These are phyloP conservation scores for Rhodocollybia butyracea DNA, from an alignment of 768 basidiomycete species.

Conservation along the genomic window DNA sequence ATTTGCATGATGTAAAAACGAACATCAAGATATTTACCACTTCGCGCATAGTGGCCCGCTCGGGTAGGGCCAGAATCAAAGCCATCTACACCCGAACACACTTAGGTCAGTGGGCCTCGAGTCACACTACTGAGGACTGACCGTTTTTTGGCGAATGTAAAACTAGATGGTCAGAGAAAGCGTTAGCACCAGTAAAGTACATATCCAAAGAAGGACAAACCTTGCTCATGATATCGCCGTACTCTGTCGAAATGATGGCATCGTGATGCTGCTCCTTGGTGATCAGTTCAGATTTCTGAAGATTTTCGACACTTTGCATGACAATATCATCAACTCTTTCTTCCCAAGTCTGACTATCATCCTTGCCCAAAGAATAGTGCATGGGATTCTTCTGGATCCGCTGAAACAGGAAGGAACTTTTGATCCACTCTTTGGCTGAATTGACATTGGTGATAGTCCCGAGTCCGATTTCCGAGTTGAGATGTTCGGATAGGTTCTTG, in stretches of 20 bases:
- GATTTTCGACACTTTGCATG: constrained; percentile 53
- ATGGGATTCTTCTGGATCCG: constrained; percentile 81
- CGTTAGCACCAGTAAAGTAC: neutral
- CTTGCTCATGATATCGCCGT: constrained; percentile 87
- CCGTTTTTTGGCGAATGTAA: constrained; percentile 71
- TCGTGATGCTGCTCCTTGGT: constrained; percentile 36
- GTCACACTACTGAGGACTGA: constrained; percentile 20
- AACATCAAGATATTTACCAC: constrained; percentile 56
- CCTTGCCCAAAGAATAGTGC: constrained; percentile 66
- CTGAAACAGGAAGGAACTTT: constrained; percentile 81
- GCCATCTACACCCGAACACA: constrained; percentile 54
- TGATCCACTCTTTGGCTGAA: constrained; percentile 80
- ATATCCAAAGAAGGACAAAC: constrained; percentile 31
- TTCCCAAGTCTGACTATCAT: constrained; percentile 59
- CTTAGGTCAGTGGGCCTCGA: neutral
- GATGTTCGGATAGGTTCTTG: constrained; percentile 78
- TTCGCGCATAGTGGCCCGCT: constrained; percentile 55
- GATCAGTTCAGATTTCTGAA: constrained; percentile 63
- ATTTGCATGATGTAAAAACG: neutral
- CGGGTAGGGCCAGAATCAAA: constrained; percentile 56
- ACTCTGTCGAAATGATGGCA: constrained; percentile 61
- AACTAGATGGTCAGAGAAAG: constrained; percentile 40
- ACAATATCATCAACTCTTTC: constrained; percentile 72
- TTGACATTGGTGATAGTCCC: constrained; percentile 71
- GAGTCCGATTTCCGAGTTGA: constrained; percentile 92